These are phyloP conservation scores for Leccinum arenicola DNA, from an alignment of 768 basidiomycete genomes.

Conservation along the genomic window DNA sequence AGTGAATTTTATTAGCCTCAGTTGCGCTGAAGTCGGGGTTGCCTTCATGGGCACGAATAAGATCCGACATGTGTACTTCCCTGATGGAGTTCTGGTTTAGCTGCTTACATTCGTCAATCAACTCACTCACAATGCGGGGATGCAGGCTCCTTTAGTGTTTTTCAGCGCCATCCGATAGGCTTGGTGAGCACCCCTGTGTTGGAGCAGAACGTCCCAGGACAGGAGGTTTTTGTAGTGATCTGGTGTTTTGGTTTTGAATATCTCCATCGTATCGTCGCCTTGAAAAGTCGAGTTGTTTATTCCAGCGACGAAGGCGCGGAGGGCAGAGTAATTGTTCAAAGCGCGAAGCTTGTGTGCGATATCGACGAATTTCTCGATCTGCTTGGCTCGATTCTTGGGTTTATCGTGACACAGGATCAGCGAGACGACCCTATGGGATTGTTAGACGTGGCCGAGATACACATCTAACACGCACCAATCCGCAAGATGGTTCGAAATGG, in stretches of 20 bases:
- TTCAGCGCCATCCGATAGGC: slow-evolving; percentile 89
- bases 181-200: slow-evolving; percentile 77
- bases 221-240: slow-evolving; percentile 73
- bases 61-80: slow-evolving; percentile 88
- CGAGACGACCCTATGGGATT: slow-evolving; percentile 73
- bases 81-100: slow-evolving; percentile 39
- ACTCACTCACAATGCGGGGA: slow-evolving; percentile 73
- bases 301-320: slow-evolving; percentile 92
- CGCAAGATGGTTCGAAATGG: slow-evolving; percentile 78
- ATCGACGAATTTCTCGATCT: slow-evolving; percentile 87
- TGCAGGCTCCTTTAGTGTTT: slow-evolving; percentile 81
- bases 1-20: slow-evolving; percentile 77
- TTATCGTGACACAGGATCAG: slow-evolving; percentile 87
- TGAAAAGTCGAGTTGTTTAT: slow-evolving; percentile 81
- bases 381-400: slow-evolving; percentile 66
- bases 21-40: slow-evolving; percentile 69
- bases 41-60: slow-evolving; percentile 83
- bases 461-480: slow-evolving; percentile 56
- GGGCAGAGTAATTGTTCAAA: slow-evolving; percentile 88
- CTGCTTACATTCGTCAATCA: slow-evolving; percentile 1
- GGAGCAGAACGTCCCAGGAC: slow-evolving; percentile 83
- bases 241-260: slow-evolving; percentile 63
- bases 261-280: slow-evolving; percentile 73
- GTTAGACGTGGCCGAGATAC: slow-evolving; percentile 1
- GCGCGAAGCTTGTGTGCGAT: slow-evolving; percentile 78